Conservation (phyloP, 768 basidiomycete genomes). For the Lactarius hengduanensis region DNA sequence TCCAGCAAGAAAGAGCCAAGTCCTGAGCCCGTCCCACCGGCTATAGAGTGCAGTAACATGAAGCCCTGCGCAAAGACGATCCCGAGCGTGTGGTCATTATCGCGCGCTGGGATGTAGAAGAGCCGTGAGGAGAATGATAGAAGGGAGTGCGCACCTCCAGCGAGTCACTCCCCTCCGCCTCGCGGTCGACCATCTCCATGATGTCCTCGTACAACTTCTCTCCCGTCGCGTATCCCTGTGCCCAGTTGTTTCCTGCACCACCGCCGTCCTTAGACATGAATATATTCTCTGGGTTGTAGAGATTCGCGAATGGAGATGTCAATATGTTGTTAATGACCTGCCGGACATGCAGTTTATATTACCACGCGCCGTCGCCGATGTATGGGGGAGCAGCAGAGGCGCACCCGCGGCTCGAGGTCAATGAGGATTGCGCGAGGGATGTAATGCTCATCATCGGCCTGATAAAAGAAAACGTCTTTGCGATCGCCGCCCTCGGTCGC, state of each 20-base stretch:
- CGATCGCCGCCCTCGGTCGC: conserved; percentile 93
- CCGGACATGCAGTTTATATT: not conserved
- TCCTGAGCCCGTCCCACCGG: conserved; percentile 97
- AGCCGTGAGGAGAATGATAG: not conserved
- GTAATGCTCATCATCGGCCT: conserved; percentile 99
- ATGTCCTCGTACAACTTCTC: conserved; percentile 93
- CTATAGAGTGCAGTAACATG: conserved; percentile 98
- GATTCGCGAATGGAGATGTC: conserved; percentile 77
- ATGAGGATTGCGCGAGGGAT: conserved; percentile 95
- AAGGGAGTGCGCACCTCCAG: conserved; percentile 64
- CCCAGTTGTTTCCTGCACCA: conserved; percentile 99
- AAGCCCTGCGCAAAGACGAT: conserved; percentile 69
- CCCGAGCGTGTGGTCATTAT: not conserved
- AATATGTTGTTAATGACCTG: conserved; percentile 97
- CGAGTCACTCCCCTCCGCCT: conserved; percentile 96
- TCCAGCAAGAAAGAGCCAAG: conserved; percentile 98
- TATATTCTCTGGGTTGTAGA: conserved; percentile 99
- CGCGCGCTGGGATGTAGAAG: not conserved
- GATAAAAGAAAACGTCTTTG: conserved; percentile 99
- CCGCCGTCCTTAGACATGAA: conserved; percentile 95
- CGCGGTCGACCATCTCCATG: conserved; percentile 98
- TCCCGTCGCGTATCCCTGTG: conserved; percentile 88
- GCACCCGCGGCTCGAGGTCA: conserved; percentile 92
- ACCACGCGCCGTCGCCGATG: not conserved
- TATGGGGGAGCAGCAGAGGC: conserved; percentile 32